A percentile compares a stretch with the other conserved stretches of the same genome.
phyloP scores from a whole-genome alignment of 805 yeast species.

The Candida pseudofarinosa region DNA sequence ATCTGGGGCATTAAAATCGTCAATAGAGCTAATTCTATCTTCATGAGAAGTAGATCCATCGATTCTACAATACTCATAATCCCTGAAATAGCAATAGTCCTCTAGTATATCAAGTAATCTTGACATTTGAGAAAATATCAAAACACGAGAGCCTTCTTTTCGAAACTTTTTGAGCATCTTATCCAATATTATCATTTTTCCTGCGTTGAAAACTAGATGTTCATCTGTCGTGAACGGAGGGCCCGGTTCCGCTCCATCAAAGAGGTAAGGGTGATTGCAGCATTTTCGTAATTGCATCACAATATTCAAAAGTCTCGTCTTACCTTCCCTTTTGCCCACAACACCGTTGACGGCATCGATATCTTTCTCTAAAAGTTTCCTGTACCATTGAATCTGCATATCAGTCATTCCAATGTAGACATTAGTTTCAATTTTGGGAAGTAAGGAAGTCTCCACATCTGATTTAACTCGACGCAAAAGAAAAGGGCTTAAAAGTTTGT shows the following conservation, averaged over 20 bases:
- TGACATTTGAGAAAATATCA: constrained; percentile 92
- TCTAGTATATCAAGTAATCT: constrained; percentile 85
- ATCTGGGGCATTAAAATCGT: constrained; percentile 79
- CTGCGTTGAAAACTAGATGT: constrained; percentile 84
- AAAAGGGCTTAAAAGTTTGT: constrained; percentile 84
- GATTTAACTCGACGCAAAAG: constrained; percentile 83
- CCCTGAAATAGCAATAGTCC: constrained; percentile 85
- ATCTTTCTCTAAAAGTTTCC: constrained; percentile 82
- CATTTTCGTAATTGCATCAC: constrained; percentile 97
- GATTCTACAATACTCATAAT: constrained; percentile 82
- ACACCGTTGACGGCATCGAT: constrained; percentile 96
- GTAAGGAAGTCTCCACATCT: constrained; percentile 85
- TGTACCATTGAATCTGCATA: constrained; percentile 93
- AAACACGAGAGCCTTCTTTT: constrained; percentile 78
- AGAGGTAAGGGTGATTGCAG: constrained; percentile 94
- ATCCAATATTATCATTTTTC: constrained; percentile 86
- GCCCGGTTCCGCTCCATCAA: constrained; percentile 99
- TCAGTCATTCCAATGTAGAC: constrained; percentile 92
- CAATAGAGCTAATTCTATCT: constrained; percentile 88
- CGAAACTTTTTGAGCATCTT: constrained; percentile 70
- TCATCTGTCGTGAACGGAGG: constrained; percentile 97
- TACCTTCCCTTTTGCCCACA: constrained; percentile 89
- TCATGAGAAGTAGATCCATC: constrained; percentile 94
- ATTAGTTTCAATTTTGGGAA: constrained; percentile 88
- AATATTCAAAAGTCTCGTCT: constrained; percentile 84